Evolutionary conservation across 345 rosid genomes (phyloP).

Genomic region (Cardamine chenopodiifolia): DNA sequence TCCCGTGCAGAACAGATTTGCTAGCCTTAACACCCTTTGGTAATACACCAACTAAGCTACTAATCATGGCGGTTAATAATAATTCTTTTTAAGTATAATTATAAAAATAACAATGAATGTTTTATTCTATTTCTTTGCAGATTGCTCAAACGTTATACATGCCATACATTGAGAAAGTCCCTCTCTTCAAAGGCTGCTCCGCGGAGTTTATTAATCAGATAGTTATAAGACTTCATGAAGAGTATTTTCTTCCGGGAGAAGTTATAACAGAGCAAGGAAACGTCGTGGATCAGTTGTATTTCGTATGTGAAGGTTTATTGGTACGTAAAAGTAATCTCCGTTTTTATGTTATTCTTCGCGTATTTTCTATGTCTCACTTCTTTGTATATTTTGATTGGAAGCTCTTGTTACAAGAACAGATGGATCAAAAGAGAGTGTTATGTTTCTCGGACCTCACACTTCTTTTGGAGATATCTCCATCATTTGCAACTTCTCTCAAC

Average conservation of each 20-base stretch:
- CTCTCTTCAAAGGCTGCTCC: slow-evolving; percentile 79
- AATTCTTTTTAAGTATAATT: not conserved
- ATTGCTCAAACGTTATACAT: slow-evolving; percentile 68
- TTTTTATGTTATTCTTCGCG: slow-evolving; percentile 11
- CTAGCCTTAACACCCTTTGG: not conserved
- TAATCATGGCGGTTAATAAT: not conserved
- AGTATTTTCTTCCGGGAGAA: slow-evolving; percentile 96
- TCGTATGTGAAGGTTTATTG: slow-evolving; percentile 86
- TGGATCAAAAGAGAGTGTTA: slow-evolving; percentile 68
- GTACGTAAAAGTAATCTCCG: slow-evolving; percentile 47
- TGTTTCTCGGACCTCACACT: slow-evolving; percentile 58
- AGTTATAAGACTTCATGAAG: slow-evolving; percentile 86
- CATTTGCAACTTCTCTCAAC: slow-evolving; percentile 94
- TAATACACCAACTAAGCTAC: not conserved
- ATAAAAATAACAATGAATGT: not conserved
- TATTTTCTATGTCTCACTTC: not conserved
- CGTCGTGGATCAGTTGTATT: slow-evolving; percentile 89
- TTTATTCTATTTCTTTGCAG: slow-evolving; percentile 43
- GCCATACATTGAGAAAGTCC: slow-evolving; percentile 59
- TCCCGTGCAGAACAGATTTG: no score
- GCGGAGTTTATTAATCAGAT: slow-evolving; percentile 84
- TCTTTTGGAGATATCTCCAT: slow-evolving; percentile 91
- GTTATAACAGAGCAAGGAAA: slow-evolving; percentile 88
- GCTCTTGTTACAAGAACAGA: slow-evolving; percentile 62
- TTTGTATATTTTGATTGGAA: slow-evolving; percentile 51